Conservation (phyloP, 768 basidiomycete genomes). For the Russula abietina region DNA sequence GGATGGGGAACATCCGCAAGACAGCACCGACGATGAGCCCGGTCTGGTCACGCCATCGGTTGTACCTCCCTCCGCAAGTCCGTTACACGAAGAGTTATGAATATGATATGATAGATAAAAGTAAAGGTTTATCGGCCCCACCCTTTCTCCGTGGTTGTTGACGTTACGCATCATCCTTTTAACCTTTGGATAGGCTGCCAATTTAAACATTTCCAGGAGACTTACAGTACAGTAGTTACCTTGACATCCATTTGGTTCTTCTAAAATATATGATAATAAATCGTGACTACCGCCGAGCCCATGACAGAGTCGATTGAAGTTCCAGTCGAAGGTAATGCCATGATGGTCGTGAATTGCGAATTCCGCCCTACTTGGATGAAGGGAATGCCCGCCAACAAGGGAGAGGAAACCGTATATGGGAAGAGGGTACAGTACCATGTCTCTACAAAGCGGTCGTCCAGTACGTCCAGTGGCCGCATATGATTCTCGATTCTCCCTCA, state of each 20-base stretch:
- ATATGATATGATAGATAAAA: neutral
- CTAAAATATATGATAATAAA: neutral
- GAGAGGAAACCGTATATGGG: neutral
- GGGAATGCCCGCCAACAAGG: neutral
- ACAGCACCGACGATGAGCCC: neutral
- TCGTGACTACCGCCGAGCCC: neutral
- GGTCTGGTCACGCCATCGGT: neutral
- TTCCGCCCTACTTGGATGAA: neutral
- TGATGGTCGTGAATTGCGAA: neutral
- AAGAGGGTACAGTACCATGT: neutral
- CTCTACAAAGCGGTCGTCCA: too few species aligned
- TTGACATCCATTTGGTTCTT: neutral
- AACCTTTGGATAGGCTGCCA: neutral
- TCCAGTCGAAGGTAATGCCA: neutral
- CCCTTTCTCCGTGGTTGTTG: neutral
- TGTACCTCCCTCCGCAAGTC: neutral
- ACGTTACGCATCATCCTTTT: neutral
- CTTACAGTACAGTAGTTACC: slow-evolving; percentile 2
- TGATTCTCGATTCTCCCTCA: neutral
- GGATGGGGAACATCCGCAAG: neutral
- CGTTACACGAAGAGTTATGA: slow-evolving; percentile 24
- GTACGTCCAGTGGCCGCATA: too few species aligned
- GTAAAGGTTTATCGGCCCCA: neutral
- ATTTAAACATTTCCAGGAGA: neutral
- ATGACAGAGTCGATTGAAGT: neutral